phyloP scores from a whole-genome alignment of 352 stramenopile genomes.

The Pythium scleroteichum region DNA sequence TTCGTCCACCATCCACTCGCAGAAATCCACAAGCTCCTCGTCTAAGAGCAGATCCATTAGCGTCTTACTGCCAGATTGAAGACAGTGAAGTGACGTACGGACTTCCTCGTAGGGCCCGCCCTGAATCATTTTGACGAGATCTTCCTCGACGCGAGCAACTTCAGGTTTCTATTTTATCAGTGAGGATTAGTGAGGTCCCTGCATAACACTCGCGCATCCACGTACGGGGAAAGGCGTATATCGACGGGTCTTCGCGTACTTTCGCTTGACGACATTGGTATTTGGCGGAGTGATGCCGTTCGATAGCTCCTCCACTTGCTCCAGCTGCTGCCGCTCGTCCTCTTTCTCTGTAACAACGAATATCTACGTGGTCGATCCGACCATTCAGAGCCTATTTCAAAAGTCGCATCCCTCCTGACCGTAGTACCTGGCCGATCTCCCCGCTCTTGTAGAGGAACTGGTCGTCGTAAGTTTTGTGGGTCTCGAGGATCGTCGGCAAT shows the following conservation, averaged over 20 bases:
- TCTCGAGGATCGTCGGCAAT: conserved; percentile 84
- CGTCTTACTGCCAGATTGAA: too few relatives aligned
- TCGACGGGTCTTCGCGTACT: conserved; percentile 86
- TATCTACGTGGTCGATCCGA: conserved; percentile 40
- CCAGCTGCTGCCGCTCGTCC: conserved; percentile 63
- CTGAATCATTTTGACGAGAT: conserved; percentile 80
- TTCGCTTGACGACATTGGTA: conserved; percentile 87
- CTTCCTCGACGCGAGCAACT: conserved; percentile 80
- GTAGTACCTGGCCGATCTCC: conserved; percentile 78
- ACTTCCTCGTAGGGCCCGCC: conserved; percentile 77
- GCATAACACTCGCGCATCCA: conserved; percentile 8
- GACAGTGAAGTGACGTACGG: conserved; percentile 34
- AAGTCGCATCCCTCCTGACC: neutral
- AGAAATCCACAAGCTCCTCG: conserved; percentile 86
- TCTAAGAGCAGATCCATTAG: conserved; percentile 27
- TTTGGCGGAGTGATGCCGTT: conserved; percentile 83
- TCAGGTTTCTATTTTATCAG: conserved; percentile 62
- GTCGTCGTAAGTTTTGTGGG: conserved; percentile 89
- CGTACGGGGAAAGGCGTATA: conserved; percentile 78
- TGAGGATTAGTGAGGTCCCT: neutral
- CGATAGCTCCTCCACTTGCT: conserved; percentile 63
- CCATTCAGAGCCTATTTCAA: neutral
- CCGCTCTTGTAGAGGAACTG: conserved; percentile 90
- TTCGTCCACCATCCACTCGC: conserved; percentile 85
- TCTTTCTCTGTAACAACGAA: conserved; percentile 83